Conservation (phyloP, 208 protist species). For the Acanthamoeba triangularis region DNA sequence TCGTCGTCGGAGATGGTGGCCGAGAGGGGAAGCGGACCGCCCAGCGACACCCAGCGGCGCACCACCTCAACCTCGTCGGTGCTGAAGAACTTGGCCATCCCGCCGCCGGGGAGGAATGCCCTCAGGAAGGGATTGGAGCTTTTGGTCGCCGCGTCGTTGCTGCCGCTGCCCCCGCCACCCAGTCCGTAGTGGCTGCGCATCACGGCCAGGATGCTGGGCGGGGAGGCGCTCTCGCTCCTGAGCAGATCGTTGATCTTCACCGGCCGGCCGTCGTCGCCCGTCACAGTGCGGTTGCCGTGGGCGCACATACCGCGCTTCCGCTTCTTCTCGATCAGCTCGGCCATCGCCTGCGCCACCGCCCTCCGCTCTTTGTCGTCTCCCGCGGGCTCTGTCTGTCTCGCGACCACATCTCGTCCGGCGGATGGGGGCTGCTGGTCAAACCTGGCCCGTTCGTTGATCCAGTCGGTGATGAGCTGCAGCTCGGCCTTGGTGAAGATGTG, state of each 20-base stretch:
- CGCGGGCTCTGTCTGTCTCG: neutral
- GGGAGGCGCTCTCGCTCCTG: neutral
- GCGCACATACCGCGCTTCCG: neutral
- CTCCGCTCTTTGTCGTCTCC: neutral
- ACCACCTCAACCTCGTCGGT: neutral
- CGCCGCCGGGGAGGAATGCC: neutral
- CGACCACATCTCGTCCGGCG: neutral
- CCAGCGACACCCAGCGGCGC: neutral
- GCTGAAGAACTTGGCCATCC: neutral
- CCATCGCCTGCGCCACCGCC: neutral
- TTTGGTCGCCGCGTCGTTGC: neutral
- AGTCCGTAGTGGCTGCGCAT: constrained; percentile 7
- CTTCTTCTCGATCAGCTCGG: constrained; percentile 3
- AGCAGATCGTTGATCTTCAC: constrained; percentile 40
- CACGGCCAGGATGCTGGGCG: neutral
- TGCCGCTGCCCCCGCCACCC: neutral
- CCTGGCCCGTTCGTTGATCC: neutral
- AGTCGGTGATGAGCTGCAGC: constrained; percentile 15
- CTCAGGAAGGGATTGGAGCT: neutral
- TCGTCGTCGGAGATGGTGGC: neutral
- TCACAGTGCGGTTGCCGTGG: neutral
- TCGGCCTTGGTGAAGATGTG: constrained; percentile 71
- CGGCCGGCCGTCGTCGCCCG: neutral
- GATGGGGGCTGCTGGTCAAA: too few relatives aligned
- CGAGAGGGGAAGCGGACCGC: neutral